A percentile compares a stretch with the other conserved stretches of the same genome.
Evolutionary conservation across 345 rosid genomes (phyloP).

Genomic region (Citrus maxima): DNA sequence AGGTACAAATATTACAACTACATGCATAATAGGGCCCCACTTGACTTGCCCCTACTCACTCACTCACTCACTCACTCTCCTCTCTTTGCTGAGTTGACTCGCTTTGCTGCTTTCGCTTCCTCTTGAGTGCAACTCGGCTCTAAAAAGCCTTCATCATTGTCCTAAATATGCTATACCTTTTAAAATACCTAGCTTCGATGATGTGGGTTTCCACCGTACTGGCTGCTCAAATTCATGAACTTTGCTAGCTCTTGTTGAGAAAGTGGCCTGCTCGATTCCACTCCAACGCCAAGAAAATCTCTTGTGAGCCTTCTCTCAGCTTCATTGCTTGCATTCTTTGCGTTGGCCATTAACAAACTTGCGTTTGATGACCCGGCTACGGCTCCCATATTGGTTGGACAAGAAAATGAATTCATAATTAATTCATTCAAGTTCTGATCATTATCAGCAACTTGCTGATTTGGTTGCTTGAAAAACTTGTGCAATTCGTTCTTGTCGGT

Average conservation of each 20-base stretch:
- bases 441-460: background rate
- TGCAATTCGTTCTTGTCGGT: background rate
- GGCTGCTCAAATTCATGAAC: conserved; percentile 22
- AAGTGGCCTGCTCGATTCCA: conserved; percentile 22
- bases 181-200: background rate
- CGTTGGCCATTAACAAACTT: background rate
- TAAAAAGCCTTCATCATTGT: conserved; percentile 1
- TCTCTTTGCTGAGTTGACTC: conserved; percentile 5
- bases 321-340: conserved; percentile 15
- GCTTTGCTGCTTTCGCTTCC: background rate
- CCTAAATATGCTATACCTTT: background rate
- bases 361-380: conserved; percentile 6
- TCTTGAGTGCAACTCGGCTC: conserved; percentile 3
- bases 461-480: conserved; percentile 10
- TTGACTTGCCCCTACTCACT: background rate
- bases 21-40: conserved; percentile 15
- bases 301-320: conserved; percentile 34
- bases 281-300: conserved; percentile 46
- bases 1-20: background rate
- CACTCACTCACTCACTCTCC: background rate
- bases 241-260: conserved; percentile 25
- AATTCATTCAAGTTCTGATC: conserved; percentile 21
- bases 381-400: background rate
- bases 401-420: conserved; percentile 18
- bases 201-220: conserved; percentile 16